Evolutionary conservation across 1,284 basidiomycete species (phyloP).

Genomic region (Papiliotrema flavescens): DNA sequence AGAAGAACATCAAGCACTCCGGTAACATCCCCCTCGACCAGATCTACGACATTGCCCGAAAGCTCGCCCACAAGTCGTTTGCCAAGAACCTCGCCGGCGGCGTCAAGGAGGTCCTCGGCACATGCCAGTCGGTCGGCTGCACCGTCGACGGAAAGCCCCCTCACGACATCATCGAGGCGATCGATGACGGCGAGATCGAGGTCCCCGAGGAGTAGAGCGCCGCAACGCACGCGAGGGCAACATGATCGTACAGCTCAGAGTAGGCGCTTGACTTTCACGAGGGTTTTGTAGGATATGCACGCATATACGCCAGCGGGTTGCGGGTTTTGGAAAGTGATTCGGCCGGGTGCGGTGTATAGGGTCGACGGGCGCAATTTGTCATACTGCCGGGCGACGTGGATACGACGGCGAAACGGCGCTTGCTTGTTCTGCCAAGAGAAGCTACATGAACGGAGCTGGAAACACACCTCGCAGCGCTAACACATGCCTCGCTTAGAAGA

Average conservation of each 20-base stretch:
- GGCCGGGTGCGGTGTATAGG: too few relatives aligned
- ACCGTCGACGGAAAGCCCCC: constrained; percentile 91
- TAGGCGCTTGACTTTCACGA: neutral
- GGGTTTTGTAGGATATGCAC: neutral
- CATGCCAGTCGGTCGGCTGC: constrained; percentile 90
- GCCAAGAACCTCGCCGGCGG: constrained; percentile 86
- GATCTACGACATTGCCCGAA: constrained; percentile 82
- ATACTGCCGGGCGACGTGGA: too few relatives aligned
- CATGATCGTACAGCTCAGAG: too few relatives aligned
- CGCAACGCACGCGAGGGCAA: too few relatives aligned
- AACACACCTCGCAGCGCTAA: too few relatives aligned
- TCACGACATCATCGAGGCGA: constrained; percentile 93
- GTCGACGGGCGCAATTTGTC: too few relatives aligned
- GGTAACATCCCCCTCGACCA: constrained; percentile 95
- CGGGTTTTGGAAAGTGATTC: too few relatives aligned
- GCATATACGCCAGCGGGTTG: too few relatives aligned
- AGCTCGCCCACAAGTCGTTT: constrained; percentile 93
- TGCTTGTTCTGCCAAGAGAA: too few relatives aligned
- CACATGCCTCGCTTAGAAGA: too few relatives aligned
- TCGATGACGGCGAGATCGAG: constrained; percentile 92
- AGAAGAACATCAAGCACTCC: constrained; percentile 99
- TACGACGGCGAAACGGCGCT: too few relatives aligned
- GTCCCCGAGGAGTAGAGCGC: constrained; percentile 83
- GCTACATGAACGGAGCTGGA: too few relatives aligned
- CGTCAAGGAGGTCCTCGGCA: constrained; percentile 92